phyloP scores from a whole-genome alignment of 1,284 basidiomycete genomes.

The Neotropicomus parvogracilis region DNA sequence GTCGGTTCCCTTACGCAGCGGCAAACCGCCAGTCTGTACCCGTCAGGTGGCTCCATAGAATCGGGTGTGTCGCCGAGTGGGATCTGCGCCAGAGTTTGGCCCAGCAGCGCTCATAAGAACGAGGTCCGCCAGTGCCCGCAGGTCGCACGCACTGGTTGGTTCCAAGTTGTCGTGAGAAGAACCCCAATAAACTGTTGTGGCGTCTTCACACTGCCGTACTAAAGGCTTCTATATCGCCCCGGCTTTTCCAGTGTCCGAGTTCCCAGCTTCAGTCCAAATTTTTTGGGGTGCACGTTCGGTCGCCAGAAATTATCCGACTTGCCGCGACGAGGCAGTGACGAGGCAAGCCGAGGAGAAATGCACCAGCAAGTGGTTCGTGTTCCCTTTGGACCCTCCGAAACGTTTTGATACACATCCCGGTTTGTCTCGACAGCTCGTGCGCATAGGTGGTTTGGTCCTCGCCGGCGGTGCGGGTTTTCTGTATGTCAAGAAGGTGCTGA shows the following conservation, averaged over 20 bases:
- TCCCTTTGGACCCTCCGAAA: not conserved
- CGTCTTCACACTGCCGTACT: not conserved
- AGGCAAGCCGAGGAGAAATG: not conserved
- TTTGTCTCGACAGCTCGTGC: slow-evolving; percentile 17
- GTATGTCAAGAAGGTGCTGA: slow-evolving; percentile 32
- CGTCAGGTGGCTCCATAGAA: not conserved
- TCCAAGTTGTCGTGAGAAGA: slow-evolving; percentile 17
- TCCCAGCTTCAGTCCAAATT: slow-evolving; percentile 16
- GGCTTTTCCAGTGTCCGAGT: not conserved
- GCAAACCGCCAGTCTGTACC: slow-evolving; percentile 1
- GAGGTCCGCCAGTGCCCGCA: too few relatives aligned
- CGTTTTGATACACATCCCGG: not conserved
- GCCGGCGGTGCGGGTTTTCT: slow-evolving; percentile 30
- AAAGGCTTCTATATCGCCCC: too few relatives aligned
- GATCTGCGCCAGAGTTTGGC: slow-evolving; percentile 4
- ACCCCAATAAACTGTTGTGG: not conserved
- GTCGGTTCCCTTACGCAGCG: not conserved
- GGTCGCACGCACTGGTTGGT: not conserved
- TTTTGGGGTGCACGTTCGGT: slow-evolving; percentile 16
- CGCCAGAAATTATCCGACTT: not conserved
- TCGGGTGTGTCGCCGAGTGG: slow-evolving; percentile 4
- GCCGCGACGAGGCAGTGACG: not conserved
- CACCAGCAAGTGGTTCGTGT: slow-evolving; percentile 22
- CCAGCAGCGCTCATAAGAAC: too few relatives aligned
- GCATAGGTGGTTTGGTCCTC: slow-evolving; percentile 27